phyloP scores from a whole-genome alignment of 2,329 filamentous ascomycete species.

The Ustulina deusta region DNA sequence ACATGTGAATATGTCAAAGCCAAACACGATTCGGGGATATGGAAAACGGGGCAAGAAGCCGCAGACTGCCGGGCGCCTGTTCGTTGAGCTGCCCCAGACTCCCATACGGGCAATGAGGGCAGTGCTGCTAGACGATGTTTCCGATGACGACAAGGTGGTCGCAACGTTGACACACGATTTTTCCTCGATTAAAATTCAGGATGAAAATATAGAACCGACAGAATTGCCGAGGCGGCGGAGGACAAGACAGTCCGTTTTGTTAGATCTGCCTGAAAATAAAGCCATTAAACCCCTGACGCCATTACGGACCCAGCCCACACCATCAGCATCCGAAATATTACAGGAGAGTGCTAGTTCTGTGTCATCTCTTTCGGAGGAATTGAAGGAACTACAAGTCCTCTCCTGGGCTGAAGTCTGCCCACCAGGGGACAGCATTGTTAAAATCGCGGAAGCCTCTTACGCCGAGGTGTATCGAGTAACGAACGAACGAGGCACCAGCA shows the following conservation, averaged over 20 bases:
- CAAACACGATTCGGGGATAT: constrained; percentile 60
- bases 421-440: constrained; percentile 64
- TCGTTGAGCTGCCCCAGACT: constrained; percentile 64
- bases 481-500: constrained; percentile 70
- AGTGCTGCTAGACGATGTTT: constrained; percentile 34
- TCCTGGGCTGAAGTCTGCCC: constrained; percentile 71
- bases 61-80: constrained; percentile 61
- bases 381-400: constrained; percentile 56
- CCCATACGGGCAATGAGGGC: constrained; percentile 54
- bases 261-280: constrained; percentile 35
- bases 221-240: constrained; percentile 39
- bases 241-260: constrained; percentile 39
- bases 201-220: constrained; percentile 42
- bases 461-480: constrained; percentile 74
- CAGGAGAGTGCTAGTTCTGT: neutral
- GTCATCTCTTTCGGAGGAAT: constrained; percentile 27
- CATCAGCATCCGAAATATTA: constrained; percentile 30
- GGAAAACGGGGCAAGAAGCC: constrained; percentile 63
- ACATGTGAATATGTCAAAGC: constrained; percentile 59
- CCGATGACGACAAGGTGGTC: constrained; percentile 45
- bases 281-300: constrained; percentile 34
- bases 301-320: constrained; percentile 17
- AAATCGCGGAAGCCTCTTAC: constrained; percentile 75
- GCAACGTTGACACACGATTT: constrained; percentile 52
- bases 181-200: constrained; percentile 44